Conservation (phyloP, 352 stramenopile species). For the Globisporangium echinulatum region DNA sequence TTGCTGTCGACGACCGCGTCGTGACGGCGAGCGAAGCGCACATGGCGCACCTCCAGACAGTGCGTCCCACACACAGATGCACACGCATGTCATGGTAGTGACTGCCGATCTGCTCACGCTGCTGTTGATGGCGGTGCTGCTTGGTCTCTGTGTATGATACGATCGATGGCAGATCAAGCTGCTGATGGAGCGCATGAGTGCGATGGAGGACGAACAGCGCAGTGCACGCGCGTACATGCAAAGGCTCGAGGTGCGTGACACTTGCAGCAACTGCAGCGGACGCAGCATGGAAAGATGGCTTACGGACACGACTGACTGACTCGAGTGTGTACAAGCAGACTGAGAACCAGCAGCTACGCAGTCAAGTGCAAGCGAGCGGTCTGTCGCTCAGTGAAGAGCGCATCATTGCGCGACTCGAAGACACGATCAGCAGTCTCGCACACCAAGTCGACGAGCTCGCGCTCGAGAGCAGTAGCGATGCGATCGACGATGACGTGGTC, state of each 20-base stretch:
- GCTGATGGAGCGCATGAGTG: slow-evolving; percentile 42
- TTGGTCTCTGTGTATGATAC: neutral
- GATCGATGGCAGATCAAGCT: slow-evolving; percentile 36
- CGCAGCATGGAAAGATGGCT: no score
- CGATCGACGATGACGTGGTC: neutral
- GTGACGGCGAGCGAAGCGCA: slow-evolving; percentile 8
- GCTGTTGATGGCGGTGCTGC: neutral
- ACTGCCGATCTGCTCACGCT: no score
- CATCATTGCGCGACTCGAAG: slow-evolving; percentile 41
- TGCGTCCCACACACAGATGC: slow-evolving; percentile 5
- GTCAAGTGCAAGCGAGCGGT: slow-evolving; percentile 17
- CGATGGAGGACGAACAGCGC: slow-evolving; percentile 36
- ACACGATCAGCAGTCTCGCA: slow-evolving; percentile 34
- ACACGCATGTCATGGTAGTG: no score
- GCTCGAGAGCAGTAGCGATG: slow-evolving; percentile 10
- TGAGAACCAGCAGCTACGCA: slow-evolving; percentile 32
- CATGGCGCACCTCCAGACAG: slow-evolving; percentile 34
- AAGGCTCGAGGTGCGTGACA: slow-evolving; percentile 32
- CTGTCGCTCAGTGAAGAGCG: slow-evolving; percentile 32
- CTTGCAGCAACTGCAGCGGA: no score
- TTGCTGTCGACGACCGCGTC: neutral
- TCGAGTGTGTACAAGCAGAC: slow-evolving; percentile 10
- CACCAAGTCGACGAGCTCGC: slow-evolving; percentile 40
- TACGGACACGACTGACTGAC: neutral
- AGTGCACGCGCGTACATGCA: slow-evolving; percentile 27